phyloP scores from a whole-genome alignment of 495 filamentous ascomycete species.

The Choiromyces venosus region DNA sequence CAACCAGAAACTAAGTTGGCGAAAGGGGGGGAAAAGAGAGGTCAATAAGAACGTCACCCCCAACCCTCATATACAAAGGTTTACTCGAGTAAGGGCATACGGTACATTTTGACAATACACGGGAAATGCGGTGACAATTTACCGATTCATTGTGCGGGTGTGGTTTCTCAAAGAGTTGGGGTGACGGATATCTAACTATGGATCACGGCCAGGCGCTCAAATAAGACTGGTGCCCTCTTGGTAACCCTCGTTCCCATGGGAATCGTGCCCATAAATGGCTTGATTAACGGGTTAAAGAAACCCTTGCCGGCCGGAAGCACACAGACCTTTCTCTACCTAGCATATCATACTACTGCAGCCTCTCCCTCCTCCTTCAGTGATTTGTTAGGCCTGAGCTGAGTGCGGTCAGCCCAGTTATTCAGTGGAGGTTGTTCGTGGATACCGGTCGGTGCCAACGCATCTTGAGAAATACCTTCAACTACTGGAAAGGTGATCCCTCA shows the following conservation, averaged over 20 bases:
- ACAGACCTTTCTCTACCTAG: background rate
- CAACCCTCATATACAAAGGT: constrained; percentile 34
- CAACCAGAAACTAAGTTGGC: constrained; percentile 4
- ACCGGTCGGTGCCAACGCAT: constrained; percentile 1
- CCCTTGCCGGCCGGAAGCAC: background rate
- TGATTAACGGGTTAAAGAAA: background rate
- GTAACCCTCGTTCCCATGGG: constrained; percentile 34
- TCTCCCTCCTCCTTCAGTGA: background rate
- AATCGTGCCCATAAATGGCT: constrained; percentile 25
- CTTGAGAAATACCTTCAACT: background rate
- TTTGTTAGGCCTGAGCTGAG: background rate
- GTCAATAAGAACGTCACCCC: constrained; percentile 20
- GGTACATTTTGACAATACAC: constrained; percentile 16
- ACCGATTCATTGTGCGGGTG: constrained; percentile 27
- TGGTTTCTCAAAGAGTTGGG: constrained; percentile 20
- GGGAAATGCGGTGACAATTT: constrained; percentile 18
- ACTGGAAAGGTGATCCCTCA: background rate
- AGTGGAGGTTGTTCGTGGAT: background rate
- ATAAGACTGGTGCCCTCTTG: constrained; percentile 23
- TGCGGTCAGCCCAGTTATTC: background rate
- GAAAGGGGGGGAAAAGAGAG: constrained; percentile 21
- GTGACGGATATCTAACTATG: constrained; percentile 17
- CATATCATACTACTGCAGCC: constrained; percentile 2
- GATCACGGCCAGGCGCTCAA: constrained; percentile 28
- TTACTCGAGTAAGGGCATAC: constrained; percentile 22